Base-by-base conservation (phyloP, 1,284 basidiomycete genomes). In the Chalciporus sp. region DNA sequence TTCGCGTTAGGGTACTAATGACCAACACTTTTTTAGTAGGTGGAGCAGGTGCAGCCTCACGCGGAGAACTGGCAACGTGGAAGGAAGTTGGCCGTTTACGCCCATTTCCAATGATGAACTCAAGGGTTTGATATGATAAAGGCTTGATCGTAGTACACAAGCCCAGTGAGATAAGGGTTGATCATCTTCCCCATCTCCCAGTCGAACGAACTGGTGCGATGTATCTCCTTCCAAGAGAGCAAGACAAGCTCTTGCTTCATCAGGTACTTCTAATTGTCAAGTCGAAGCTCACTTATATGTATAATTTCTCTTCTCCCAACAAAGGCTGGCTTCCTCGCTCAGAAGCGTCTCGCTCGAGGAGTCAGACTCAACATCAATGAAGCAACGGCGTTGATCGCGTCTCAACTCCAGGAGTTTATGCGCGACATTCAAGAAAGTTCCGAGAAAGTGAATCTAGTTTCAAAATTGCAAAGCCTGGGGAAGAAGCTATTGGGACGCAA, bases 331-430 rank as follows among this genome's bases (percentile, higher is more conserved):
- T 84, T 82, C 55, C 83, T 99, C 8, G 95, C 97, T 2, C 96
- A 99, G 74, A 90, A 94, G 64, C 89, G 97, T 23, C 86, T 99
- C 9, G 95, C 96, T 6, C 83, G 96, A 20, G 97, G 96, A 9
- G 70, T 96, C 29, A 80, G 82, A 40, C 82, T 99, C 48, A 99
- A 98, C 74, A 76, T 86, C 58, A 83, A 90, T 9, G 97, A 99
- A 74, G 88, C 94, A 0, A 85, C 88, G 12, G 95, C 94, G 1
- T 83, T 99, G 28, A 94, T 99, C 61, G 88, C 93, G 1, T 85
- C 84, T 17, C 93, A 95, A 61, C 82, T 99, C 3, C 96, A 98
- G 56, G 97, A 98, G 72, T 84, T 86, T 46, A 96, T 97, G 62
- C 82, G 96, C n/a, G 95, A 98, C 88, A 96, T 95, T 5, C 71